phyloP scores from a whole-genome alignment of 352 stramenopile species.

The Globisporangium alternatum region DNA sequence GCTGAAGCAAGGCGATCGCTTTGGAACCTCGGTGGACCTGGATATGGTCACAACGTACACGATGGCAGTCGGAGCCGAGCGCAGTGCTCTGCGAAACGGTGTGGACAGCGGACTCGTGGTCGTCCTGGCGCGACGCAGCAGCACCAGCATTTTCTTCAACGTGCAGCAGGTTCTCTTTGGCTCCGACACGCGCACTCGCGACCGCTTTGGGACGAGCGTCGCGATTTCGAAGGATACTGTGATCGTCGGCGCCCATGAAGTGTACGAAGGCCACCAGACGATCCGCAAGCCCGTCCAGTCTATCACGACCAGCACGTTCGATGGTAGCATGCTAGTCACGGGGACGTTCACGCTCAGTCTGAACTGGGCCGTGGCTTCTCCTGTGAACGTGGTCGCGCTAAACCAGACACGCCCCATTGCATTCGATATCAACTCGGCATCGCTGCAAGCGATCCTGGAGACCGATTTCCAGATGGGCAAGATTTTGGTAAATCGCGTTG shows the following conservation, averaged over 20 bases:
- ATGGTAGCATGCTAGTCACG: slow-evolving; percentile 16
- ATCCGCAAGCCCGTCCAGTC: slow-evolving; percentile 75
- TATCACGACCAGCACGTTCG: slow-evolving; percentile 38
- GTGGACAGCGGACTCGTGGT: slow-evolving; percentile 47
- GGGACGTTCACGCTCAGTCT: slow-evolving; percentile 58
- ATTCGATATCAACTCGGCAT: slow-evolving; percentile 40
- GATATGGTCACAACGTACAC: slow-evolving; percentile 75
- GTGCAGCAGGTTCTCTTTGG: slow-evolving; percentile 67
- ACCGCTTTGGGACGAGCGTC: slow-evolving; percentile 76
- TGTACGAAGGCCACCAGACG: slow-evolving; percentile 45
- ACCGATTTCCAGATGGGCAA: slow-evolving; percentile 67
- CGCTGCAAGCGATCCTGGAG: slow-evolving; percentile 56
- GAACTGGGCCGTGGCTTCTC: slow-evolving; percentile 18
- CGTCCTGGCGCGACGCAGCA: slow-evolving; percentile 49
- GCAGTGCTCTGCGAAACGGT: slow-evolving; percentile 34
- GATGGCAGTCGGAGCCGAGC: slow-evolving; percentile 59
- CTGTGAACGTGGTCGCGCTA: slow-evolving; percentile 18
- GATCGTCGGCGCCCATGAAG: slow-evolving; percentile 65
- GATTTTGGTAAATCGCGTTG: slow-evolving; percentile 65
- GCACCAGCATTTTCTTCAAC: slow-evolving; percentile 61
- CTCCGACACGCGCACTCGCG: slow-evolving; percentile 55
- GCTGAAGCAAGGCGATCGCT: slow-evolving; percentile 50
- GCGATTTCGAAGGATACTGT: slow-evolving; percentile 67
- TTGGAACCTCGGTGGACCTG: slow-evolving; percentile 63
- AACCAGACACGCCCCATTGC: slow-evolving; percentile 49